Conservation (phyloP, 345 rosid species). For the Microcos paniculata region DNA sequence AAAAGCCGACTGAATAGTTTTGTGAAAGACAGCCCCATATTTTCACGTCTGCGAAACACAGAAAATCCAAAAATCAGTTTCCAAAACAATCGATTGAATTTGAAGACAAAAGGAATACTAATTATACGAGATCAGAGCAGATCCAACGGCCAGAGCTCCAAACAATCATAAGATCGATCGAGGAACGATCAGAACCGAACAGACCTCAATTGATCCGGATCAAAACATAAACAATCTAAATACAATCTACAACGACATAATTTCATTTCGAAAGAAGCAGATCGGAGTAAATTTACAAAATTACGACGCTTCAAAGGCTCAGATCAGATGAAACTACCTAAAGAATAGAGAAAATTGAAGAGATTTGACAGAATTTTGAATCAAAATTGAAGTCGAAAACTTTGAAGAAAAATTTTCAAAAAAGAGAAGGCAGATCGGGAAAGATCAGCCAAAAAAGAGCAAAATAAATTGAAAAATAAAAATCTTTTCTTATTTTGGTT, state of each 20-base stretch:
- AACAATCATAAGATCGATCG: conserved; percentile 1
- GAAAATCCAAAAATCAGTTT: not conserved
- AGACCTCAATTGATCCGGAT: not conserved
- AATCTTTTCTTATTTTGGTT: not conserved
- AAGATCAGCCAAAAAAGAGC: not conserved
- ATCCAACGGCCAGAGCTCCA: not conserved
- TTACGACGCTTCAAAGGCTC: conserved; percentile 4
- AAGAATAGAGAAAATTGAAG: not conserved
- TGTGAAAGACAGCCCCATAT: conserved; percentile 64
- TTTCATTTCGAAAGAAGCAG: not conserved
- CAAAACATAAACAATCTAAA: not conserved
- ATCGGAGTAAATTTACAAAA: conserved; percentile 1
- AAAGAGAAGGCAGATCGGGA: not conserved
- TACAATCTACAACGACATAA: not conserved
- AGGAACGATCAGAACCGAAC: not conserved
- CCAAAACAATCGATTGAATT: not conserved
- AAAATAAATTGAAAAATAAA: not conserved
- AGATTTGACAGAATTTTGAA: not conserved
- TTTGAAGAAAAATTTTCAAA: not conserved
- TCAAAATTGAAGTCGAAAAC: not conserved
- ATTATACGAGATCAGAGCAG: not conserved
- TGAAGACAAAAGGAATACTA: not conserved
- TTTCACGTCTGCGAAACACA: conserved; percentile 25
- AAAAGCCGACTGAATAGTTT: conserved; percentile 72
- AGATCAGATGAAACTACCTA: conserved; percentile 4